Conservation (phyloP, 495 filamentous ascomycete species). For the Pyrenula massariospora region DNA sequence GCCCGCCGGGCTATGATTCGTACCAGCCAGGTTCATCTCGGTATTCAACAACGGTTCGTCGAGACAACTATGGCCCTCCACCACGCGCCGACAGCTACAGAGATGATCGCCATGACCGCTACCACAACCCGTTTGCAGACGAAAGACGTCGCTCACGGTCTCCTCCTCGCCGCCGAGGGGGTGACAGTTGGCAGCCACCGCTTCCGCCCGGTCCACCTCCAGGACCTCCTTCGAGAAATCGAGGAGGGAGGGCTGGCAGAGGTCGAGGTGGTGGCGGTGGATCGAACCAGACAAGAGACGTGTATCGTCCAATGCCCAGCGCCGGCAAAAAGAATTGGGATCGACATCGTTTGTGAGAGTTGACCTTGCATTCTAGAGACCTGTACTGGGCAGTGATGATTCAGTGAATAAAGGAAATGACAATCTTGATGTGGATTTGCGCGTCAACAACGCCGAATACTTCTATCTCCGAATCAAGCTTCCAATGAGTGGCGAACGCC, state of each 20-base stretch:
- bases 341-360: slow-evolving; percentile 16
- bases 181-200: slow-evolving; percentile 12
- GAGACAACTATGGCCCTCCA: slow-evolving; percentile 1
- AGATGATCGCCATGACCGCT: slow-evolving; percentile 10
- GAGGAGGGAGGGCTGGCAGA: slow-evolving; percentile 7
- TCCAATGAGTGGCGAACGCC: too few relatives aligned
- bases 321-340: slow-evolving; percentile 23
- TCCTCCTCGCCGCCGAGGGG: slow-evolving; percentile 12
- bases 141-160: slow-evolving; percentile 12
- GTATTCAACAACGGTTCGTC: not conserved
- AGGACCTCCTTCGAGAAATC: not conserved
- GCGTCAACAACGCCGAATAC: too few relatives aligned
- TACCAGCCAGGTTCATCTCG: slow-evolving; percentile 7
- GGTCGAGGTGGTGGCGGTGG: slow-evolving; percentile 8
- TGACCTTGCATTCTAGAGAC: too few relatives aligned
- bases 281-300: slow-evolving; percentile 8
- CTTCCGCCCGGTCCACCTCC: slow-evolving; percentile 4
- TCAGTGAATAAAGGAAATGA: too few relatives aligned
- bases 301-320: slow-evolving; percentile 25
- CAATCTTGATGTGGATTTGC: too few relatives aligned
- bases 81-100: slow-evolving; percentile 5
- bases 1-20: slow-evolving; percentile 18
- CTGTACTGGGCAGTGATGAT: too few relatives aligned
- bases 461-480: too few relatives aligned
- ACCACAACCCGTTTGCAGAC: slow-evolving; percentile 7